These are phyloP conservation scores for Amphirosellinia nigrospora DNA, from an alignment of 495 filamentous ascomycete genomes.

Conservation along the genomic window DNA sequence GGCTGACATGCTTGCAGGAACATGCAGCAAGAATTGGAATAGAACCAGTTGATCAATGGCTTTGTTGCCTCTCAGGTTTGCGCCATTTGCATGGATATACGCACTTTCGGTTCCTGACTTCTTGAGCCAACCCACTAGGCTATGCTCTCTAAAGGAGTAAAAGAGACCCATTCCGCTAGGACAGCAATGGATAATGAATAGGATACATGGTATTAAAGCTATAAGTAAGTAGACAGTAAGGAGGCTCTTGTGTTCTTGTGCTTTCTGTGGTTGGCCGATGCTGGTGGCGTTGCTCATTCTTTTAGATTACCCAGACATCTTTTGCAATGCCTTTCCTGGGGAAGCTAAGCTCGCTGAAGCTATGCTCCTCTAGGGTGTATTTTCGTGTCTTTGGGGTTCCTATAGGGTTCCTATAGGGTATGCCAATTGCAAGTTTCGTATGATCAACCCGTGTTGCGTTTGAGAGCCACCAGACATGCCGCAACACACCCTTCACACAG, in stretches of 20 bases:
- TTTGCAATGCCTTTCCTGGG: not conserved
- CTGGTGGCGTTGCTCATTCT: not conserved
- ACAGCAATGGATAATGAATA: not conserved
- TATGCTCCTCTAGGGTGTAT: not conserved
- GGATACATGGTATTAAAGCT: not conserved
- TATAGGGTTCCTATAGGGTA: not conserved
- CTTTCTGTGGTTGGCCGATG: not conserved
- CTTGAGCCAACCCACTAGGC: not conserved
- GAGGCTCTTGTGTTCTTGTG: not conserved
- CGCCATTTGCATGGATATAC: conserved; percentile 3
- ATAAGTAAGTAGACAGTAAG: not conserved
- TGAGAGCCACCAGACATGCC: not conserved
- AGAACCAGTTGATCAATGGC: not conserved
- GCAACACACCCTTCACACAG: not conserved
- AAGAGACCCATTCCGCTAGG: not conserved
- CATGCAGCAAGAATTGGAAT: conserved; percentile 16
- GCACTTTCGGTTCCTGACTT: not conserved
- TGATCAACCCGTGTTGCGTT: not conserved
- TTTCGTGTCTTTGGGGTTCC: not conserved
- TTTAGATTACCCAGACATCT: not conserved
- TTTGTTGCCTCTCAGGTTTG: not conserved
- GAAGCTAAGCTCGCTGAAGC: not conserved
- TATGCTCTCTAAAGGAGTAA: not conserved
- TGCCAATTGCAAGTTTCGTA: not conserved
- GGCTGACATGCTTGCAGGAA: conserved; percentile 14